phyloP scores from a whole-genome alignment of 139 green algal genomes.

The Spirogloea muscicola region DNA sequence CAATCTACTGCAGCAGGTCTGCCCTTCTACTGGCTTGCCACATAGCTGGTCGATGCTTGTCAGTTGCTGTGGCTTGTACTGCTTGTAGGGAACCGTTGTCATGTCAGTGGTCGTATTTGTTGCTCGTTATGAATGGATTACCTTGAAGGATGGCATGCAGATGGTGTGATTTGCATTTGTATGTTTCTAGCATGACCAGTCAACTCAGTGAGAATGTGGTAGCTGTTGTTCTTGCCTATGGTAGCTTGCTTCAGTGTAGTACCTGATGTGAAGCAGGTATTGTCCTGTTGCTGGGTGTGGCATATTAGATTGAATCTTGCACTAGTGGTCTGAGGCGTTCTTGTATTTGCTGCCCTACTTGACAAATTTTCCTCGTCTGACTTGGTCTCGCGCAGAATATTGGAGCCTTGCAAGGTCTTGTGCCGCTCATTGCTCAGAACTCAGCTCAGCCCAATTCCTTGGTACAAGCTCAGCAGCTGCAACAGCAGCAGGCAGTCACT shows the following conservation, averaged over 20 bases:
- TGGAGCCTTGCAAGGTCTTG: slow-evolving; percentile 21
- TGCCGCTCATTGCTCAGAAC: slow-evolving; percentile 29
- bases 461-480: slow-evolving; percentile 7
- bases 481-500: slow-evolving; percentile 19
- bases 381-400: slow-evolving; percentile 22
- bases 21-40: not conserved
- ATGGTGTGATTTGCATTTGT: not conserved
- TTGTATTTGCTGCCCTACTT: not conserved
- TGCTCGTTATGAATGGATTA: not conserved
- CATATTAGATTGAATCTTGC: too few relatives aligned
- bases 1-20: slow-evolving; percentile 32
- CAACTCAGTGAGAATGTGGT: too few relatives aligned
- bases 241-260: not conserved
- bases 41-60: not conserved
- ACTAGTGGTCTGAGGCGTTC: not conserved
- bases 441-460: not conserved
- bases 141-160: not conserved
- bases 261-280: not conserved
- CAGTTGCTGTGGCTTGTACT: not conserved
- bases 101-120: not conserved
- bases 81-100: not conserved
- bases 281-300: not conserved
- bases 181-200: too few relatives aligned
- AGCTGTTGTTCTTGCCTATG: not conserved
- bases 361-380: not conserved